These are phyloP conservation scores for Lipomyces kockii DNA, from an alignment of 805 yeast genomes.

Conservation along the genomic window DNA sequence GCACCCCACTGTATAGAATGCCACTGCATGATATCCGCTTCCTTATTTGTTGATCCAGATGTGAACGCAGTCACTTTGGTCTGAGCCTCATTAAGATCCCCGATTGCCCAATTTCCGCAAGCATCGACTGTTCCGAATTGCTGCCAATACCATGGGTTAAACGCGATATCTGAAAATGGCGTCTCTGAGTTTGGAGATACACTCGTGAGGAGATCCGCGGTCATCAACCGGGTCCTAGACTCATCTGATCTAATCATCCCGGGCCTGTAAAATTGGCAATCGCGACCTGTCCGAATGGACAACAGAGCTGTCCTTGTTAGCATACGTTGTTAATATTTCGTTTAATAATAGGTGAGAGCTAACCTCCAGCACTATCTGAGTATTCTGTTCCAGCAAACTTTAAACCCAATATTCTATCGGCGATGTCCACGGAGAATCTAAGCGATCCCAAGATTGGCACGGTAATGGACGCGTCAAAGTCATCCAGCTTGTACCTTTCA, in stretches of 20 bases:
- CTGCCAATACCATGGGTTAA: slow-evolving; percentile 46
- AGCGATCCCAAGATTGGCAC: slow-evolving; percentile 18
- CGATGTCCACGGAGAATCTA: slow-evolving; percentile 4
- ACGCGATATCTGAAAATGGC: slow-evolving; percentile 45
- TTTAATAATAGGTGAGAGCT: background rate
- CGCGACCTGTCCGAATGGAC: slow-evolving; percentile 17
- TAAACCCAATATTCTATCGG: slow-evolving; percentile 21
- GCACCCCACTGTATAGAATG: slow-evolving; percentile 29
- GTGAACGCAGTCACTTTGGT: slow-evolving; percentile 32
- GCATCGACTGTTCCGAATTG: slow-evolving; percentile 50
- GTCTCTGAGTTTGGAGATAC: background rate
- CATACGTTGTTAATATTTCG: background rate
- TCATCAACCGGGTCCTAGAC: background rate
- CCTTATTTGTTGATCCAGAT: slow-evolving; percentile 5
- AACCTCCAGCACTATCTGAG: slow-evolving; percentile 17
- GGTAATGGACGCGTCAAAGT: background rate
- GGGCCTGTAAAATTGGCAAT: slow-evolving; percentile 29
- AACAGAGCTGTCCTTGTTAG: slow-evolving; percentile 15
- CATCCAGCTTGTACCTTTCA: slow-evolving; percentile 10
- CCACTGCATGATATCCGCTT: no score
- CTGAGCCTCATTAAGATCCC: slow-evolving; percentile 39
- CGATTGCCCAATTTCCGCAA: slow-evolving; percentile 51
- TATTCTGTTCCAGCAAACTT: slow-evolving; percentile 28
- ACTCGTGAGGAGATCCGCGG: slow-evolving; percentile 12
- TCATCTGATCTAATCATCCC: slow-evolving; percentile 23